Conservation (phyloP, 2,329 filamentous ascomycete species). For the Colletotrichum limetticola region DNA sequence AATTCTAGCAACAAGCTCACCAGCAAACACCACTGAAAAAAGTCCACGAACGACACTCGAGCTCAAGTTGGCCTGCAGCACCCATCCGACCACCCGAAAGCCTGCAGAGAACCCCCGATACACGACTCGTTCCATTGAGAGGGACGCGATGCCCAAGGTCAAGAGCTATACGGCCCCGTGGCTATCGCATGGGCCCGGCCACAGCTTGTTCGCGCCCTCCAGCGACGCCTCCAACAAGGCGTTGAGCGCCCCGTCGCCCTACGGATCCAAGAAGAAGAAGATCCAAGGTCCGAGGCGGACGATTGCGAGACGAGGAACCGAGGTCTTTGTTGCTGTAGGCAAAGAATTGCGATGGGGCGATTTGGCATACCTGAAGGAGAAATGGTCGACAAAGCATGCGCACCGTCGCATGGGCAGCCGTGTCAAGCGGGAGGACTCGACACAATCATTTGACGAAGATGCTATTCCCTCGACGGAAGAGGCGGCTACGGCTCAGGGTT, state of each 20-base stretch:
- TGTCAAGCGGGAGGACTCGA: constrained; percentile 61
- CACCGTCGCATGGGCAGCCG: constrained; percentile 47
- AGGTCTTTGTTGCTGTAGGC: constrained; percentile 89
- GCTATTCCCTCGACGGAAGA: constrained; percentile 41
- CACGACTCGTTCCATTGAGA: not conserved
- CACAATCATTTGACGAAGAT: constrained; percentile 48
- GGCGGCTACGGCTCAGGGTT: constrained; percentile 51
- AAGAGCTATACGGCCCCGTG: constrained; percentile 87
- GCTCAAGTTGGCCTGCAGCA: not conserved
- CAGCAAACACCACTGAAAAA: not conserved
- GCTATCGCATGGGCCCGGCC: constrained; percentile 83
- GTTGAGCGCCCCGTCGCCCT: constrained; percentile 46
- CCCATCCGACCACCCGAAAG: not conserved
- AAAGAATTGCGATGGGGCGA: constrained; percentile 94
- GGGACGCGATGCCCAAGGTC: constrained; percentile 80
- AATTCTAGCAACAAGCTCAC: not conserved
- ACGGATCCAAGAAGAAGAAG: constrained; percentile 55
- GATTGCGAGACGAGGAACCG: constrained; percentile 84
- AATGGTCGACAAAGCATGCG: constrained; percentile 46
- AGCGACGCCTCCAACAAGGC: constrained; percentile 44
- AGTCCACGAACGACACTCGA: not conserved
- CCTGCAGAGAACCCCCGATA: not conserved
- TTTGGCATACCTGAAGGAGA: constrained; percentile 80
- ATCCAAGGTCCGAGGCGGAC: constrained; percentile 67
- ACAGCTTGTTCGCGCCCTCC: constrained; percentile 76